phyloP scores from a whole-genome alignment of 1,284 basidiomycete species.

The Xerocomus alliaceus region DNA sequence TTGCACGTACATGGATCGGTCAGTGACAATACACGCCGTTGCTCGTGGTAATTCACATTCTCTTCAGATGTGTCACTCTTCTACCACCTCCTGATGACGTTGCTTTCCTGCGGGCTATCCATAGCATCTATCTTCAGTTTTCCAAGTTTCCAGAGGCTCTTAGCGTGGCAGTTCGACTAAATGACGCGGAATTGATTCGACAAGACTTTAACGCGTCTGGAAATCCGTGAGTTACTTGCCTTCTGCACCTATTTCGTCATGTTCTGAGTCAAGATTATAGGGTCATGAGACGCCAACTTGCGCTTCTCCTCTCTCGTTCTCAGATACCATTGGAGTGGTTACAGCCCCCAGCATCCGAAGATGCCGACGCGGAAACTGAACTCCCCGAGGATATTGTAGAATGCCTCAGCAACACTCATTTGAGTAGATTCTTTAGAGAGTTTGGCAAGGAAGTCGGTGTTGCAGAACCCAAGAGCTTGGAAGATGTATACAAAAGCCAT shows the following conservation, averaged over 20 bases:
- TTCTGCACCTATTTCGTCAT: not conserved
- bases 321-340: constrained; percentile 94
- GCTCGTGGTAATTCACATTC: constrained; percentile 17
- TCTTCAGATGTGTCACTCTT: constrained; percentile 82
- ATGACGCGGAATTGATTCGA: constrained; percentile 81
- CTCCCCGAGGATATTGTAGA: constrained; percentile 85
- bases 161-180: constrained; percentile 85
- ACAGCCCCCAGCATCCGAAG: constrained; percentile 60
- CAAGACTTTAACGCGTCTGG: constrained; percentile 87
- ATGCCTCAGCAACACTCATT: constrained; percentile 83
- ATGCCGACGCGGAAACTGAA: constrained; percentile 67
- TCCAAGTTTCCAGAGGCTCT: constrained; percentile 93
- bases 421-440: constrained; percentile 86
- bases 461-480: constrained; percentile 87
- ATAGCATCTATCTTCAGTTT: constrained; percentile 89
- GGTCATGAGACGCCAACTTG: constrained; percentile 94
- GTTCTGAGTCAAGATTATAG: constrained; percentile 46
- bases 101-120: constrained; percentile 89
- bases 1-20: constrained; percentile 98
- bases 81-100: constrained; percentile 94
- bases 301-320: constrained; percentile 91
- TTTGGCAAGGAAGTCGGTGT: constrained; percentile 97
- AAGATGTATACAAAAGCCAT: constrained; percentile 98
- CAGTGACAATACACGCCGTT: constrained; percentile 37
- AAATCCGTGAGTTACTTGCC: constrained; percentile 68